Conservation (phyloP, 768 basidiomycete genomes). For the Pisolithus albus region DNA sequence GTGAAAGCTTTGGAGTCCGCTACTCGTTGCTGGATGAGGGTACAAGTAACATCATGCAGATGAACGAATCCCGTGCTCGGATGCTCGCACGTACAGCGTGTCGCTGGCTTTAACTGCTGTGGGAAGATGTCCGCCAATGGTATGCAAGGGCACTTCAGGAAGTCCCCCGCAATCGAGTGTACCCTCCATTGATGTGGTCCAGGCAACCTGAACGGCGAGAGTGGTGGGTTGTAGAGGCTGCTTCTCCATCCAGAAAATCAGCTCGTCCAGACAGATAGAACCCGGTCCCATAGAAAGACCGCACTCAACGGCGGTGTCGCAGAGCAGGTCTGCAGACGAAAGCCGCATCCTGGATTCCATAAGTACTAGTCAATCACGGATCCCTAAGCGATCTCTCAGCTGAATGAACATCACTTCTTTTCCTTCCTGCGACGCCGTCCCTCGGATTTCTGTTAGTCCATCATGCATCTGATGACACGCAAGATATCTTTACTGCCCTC, state of each 20-base stretch:
- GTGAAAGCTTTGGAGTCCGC: constrained; percentile 67
- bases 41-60: constrained; percentile 89
- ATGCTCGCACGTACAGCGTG: constrained; percentile 95
- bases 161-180: constrained; percentile 50
- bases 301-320: constrained; percentile 75
- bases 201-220: constrained; percentile 86
- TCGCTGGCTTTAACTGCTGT: constrained; percentile 79
- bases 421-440: constrained; percentile 93
- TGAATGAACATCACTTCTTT: constrained; percentile 87
- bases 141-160: constrained; percentile 66
- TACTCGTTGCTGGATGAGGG: constrained; percentile 61
- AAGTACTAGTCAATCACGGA: constrained; percentile 57
- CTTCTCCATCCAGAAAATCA: constrained; percentile 24
- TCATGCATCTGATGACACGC: constrained; percentile 97
- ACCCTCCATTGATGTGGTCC: constrained; percentile 80
- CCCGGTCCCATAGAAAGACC: constrained; percentile 39
- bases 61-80: constrained; percentile 98
- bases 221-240: constrained; percentile 96
- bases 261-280: too few species aligned
- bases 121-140: constrained; percentile 90
- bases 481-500: constrained; percentile 99
- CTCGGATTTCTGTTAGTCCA: constrained; percentile 79
- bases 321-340: constrained; percentile 77
- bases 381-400: constrained; percentile 90
- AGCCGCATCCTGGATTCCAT: constrained; percentile 78